phyloP scores from a whole-genome alignment of 768 basidiomycete species.

The Amanita exitialis region DNA sequence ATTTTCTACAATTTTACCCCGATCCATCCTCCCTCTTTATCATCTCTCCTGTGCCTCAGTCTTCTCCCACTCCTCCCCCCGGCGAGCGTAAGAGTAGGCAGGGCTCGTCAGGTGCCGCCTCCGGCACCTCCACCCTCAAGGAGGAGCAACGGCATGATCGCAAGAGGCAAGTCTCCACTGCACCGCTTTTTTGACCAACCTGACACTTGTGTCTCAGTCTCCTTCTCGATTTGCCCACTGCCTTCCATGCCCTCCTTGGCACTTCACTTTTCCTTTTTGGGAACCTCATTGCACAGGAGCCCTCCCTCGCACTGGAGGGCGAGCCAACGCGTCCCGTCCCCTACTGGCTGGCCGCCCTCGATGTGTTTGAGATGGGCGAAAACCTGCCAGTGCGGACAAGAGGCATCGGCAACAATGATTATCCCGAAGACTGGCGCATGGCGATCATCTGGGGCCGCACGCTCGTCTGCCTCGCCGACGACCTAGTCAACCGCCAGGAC shows the following conservation, averaged over 20 bases:
- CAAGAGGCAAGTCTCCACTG: slow-evolving; percentile 9
- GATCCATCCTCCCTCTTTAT: slow-evolving; percentile 47
- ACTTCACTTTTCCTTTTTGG: slow-evolving; percentile 57
- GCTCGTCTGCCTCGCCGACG: slow-evolving; percentile 50
- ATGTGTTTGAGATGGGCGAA: slow-evolving; percentile 63
- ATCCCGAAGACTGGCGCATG: slow-evolving; percentile 58
- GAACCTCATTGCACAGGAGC: slow-evolving; percentile 43
- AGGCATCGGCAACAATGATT: slow-evolving; percentile 17
- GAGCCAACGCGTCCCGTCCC: slow-evolving; percentile 41
- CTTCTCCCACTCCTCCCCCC: slow-evolving; percentile 6
- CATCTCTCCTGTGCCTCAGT: slow-evolving; percentile 9
- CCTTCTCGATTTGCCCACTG: slow-evolving; percentile 44
- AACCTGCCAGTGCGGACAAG: slow-evolving; percentile 39
- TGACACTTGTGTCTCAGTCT: slow-evolving; percentile 17
- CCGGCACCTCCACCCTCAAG: neutral
- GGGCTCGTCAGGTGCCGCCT: neutral
- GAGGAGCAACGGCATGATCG: slow-evolving; percentile 4
- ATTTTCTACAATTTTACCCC: slow-evolving; percentile 42
- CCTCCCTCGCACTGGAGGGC: slow-evolving; percentile 38
- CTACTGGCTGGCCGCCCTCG: slow-evolving; percentile 63
- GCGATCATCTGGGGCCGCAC: slow-evolving; percentile 60
- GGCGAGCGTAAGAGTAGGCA: neutral
- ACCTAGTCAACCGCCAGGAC: slow-evolving; percentile 26
- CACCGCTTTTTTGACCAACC: slow-evolving; percentile 1
- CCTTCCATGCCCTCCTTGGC: slow-evolving; percentile 59